Conservation (phyloP, 352 stramenopile species). For the Phytophthora pseudosyringae region DNA sequence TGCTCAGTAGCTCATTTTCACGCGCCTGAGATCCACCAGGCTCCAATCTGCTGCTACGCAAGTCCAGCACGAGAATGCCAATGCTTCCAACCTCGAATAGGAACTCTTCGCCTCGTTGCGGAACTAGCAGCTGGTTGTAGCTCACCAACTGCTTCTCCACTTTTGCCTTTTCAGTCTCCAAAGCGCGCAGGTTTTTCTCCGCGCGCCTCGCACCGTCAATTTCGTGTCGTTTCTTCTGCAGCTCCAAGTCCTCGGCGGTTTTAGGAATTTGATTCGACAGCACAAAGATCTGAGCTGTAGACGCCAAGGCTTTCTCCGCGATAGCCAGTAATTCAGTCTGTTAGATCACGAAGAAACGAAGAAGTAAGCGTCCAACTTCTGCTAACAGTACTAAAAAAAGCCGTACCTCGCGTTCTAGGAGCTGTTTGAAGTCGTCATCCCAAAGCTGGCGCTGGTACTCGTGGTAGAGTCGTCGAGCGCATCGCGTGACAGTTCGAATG, state of each 20-base stretch:
- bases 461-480: constrained; percentile 65
- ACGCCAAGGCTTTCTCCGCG: constrained; percentile 57
- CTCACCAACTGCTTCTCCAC: constrained; percentile 62
- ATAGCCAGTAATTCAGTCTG: constrained; percentile 40
- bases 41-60: constrained; percentile 59
- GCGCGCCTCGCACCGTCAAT: constrained; percentile 66
- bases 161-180: constrained; percentile 60
- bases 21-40: constrained; percentile 61
- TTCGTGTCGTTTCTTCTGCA: constrained; percentile 72
- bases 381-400: not conserved
- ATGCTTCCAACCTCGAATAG: constrained; percentile 48
- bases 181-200: constrained; percentile 58
- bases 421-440: constrained; percentile 66
- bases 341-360: not conserved
- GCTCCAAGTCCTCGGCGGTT: constrained; percentile 44
- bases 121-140: constrained; percentile 63
- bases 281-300: constrained; percentile 53
- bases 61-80: constrained; percentile 67
- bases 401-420: constrained; percentile 45
- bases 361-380: not conserved
- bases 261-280: constrained; percentile 50
- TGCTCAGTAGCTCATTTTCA: constrained; percentile 64
- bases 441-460: constrained; percentile 85
- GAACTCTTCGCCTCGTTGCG: constrained; percentile 73
- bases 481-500: constrained; percentile 65